phyloP scores from a whole-genome alignment of 345 rosid genomes.

The Aegle marmelos region DNA sequence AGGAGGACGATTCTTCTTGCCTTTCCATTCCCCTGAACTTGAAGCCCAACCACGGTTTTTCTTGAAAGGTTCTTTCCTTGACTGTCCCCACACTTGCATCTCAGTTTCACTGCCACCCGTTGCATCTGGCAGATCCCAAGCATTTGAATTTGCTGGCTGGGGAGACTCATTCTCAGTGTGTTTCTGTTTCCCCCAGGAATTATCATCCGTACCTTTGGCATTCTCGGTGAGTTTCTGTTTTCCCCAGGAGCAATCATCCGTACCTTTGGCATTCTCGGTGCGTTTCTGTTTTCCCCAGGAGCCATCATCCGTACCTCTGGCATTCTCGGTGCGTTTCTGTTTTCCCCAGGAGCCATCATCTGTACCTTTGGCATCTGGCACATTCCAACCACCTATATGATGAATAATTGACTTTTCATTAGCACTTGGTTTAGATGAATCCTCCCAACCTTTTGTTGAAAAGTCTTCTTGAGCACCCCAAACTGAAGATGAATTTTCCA shows the following conservation, averaged over 20 bases:
- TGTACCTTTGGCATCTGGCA: background rate
- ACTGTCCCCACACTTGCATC: constrained; percentile 42
- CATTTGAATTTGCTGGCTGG: constrained; percentile 25
- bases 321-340: constrained; percentile 23
- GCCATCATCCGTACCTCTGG: background rate
- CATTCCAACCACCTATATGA: background rate
- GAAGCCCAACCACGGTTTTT: constrained; percentile 49
- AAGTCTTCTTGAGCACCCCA: constrained; percentile 11
- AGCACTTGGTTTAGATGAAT: constrained; percentile 16
- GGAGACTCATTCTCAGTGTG: constrained; percentile 32
- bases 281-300: constrained; percentile 26
- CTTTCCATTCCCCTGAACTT: constrained; percentile 57
- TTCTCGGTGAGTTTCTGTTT: constrained; percentile 25
- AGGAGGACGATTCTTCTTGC: constrained; percentile 49
- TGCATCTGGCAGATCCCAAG: constrained; percentile 31
- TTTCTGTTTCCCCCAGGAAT: constrained; percentile 25
- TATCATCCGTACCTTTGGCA: background rate
- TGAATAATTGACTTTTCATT: constrained; percentile 9
- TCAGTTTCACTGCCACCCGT: constrained; percentile 30
- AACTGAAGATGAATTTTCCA: constrained; percentile 13
- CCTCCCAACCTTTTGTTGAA: constrained; percentile 11
- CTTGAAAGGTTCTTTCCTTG: constrained; percentile 31
- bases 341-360: constrained; percentile 17
- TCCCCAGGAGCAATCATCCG: constrained; percentile 11
- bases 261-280: constrained; percentile 1